A percentile compares a stretch with the other conserved stretches of the same genome.
These are phyloP conservation scores for Cladosporium halotolerans DNA, from an alignment of 2,329 filamentous ascomycete species.

Conservation along the genomic window DNA sequence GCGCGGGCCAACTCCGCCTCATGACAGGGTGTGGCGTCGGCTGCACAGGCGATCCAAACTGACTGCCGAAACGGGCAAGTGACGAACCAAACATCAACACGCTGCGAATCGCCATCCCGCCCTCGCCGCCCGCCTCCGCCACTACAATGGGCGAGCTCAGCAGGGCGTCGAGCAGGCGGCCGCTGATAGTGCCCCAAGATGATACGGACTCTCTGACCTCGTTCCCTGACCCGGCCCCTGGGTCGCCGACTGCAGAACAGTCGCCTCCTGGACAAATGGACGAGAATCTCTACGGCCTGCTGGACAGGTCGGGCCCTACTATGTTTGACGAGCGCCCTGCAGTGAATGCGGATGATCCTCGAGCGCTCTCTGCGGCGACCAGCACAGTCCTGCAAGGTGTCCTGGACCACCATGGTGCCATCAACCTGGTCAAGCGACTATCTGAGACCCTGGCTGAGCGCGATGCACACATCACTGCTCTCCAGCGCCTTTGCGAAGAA, in stretches of 20 bases:
- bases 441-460: slow-evolving; percentile 26
- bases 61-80: slow-evolving; percentile 4
- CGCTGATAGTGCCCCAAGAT: slow-evolving; percentile 16
- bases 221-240: slow-evolving; percentile 26
- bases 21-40: too few relatives aligned
- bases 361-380: slow-evolving; percentile 23
- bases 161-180: slow-evolving; percentile 16
- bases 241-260: slow-evolving; percentile 3
- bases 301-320: slow-evolving; percentile 25
- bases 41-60: neutral
- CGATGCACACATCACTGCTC: slow-evolving; percentile 30
- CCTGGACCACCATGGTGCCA: slow-evolving; percentile 27
- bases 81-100: neutral
- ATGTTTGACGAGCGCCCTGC: slow-evolving; percentile 27
- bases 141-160: neutral
- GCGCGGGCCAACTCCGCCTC: too few relatives aligned
- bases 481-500: slow-evolving; percentile 28
- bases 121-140: neutral
- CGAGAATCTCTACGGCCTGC: slow-evolving; percentile 21
- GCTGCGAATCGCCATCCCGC: neutral
- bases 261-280: neutral
- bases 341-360: slow-evolving; percentile 18
- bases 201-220: slow-evolving; percentile 26
- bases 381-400: slow-evolving; percentile 21
- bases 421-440: slow-evolving; percentile 24